These are phyloP conservation scores for Stromatinia cepivora DNA, from an alignment of 2,329 filamentous ascomycete genomes.

Conservation along the genomic window DNA sequence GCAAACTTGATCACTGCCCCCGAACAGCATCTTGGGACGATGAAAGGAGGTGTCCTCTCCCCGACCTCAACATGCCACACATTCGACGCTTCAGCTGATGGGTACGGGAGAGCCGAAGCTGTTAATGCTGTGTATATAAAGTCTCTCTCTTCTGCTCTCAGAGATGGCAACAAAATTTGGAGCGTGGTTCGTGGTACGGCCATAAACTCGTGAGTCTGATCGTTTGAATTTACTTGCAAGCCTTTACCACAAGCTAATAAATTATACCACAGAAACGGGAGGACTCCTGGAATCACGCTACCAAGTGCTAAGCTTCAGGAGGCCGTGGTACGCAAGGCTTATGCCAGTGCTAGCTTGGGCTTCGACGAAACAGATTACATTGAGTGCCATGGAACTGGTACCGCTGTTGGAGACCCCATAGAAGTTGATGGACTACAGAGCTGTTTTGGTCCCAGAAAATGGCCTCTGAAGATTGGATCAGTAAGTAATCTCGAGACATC, in stretches of 20 bases:
- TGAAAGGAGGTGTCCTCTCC: conserved; percentile 29
- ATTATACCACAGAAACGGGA: conserved; percentile 30
- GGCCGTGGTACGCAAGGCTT: conserved; percentile 20
- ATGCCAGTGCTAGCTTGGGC: conserved; percentile 18
- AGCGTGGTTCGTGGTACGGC: conserved; percentile 55
- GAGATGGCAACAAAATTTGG: conserved; percentile 51
- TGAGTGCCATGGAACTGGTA: conserved; percentile 32
- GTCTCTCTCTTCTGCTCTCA: conserved; percentile 56
- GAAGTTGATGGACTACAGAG: conserved; percentile 20
- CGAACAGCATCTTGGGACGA: conserved; percentile 27
- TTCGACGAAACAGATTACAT: conserved; percentile 12
- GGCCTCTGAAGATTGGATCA: background rate
- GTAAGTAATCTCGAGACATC: background rate
- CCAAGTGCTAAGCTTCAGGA: conserved; percentile 49
- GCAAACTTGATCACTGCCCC: conserved; percentile 29
- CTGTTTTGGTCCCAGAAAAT: background rate
- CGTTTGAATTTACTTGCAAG: too few relatives aligned
- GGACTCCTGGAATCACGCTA: conserved; percentile 53
- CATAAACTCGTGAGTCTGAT: conserved; percentile 44
- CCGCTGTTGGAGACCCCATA: conserved; percentile 29
- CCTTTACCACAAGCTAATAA: too few relatives aligned
- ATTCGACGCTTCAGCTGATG: conserved; percentile 60
- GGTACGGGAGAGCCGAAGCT: conserved; percentile 65
- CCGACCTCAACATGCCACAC: conserved; percentile 54
- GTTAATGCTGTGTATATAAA: conserved; percentile 60